Conservation (phyloP, 768 basidiomycete genomes). For the Kwoniella europaea region DNA sequence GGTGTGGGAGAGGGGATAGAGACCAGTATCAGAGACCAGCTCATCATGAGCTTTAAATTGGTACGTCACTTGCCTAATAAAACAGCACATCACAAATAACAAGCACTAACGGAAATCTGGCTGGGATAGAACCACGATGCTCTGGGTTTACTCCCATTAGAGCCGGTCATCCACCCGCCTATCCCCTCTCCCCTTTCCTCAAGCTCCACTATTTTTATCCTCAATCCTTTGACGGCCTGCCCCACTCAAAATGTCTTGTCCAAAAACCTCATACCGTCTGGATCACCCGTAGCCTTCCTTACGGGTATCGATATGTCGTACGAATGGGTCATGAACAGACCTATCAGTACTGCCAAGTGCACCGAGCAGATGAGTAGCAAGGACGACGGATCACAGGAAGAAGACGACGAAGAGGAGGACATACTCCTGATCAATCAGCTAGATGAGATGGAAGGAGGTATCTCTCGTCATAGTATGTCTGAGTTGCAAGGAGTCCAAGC, state of each 20-base stretch:
- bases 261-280: conserved; percentile 22
- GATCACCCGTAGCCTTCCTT: conserved; percentile 26
- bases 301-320: conserved; percentile 17
- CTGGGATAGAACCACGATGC: too few species aligned
- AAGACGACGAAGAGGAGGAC: conserved; percentile 3
- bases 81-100: too few species aligned
- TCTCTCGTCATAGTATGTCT: too few species aligned
- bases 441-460: too few species aligned
- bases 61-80: too few species aligned
- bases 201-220: background rate
- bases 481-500: too few species aligned
- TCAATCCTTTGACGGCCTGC: conserved; percentile 18
- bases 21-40: background rate
- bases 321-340: conserved; percentile 12
- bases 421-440: too few species aligned
- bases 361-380: background rate
- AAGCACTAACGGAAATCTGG: too few species aligned
- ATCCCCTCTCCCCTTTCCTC: background rate
- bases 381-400: too few species aligned
- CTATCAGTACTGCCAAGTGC: background rate
- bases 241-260: conserved; percentile 17
- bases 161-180: background rate
- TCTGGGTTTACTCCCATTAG: background rate
- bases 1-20: conserved; percentile 6
- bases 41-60: too few species aligned